Evolutionary conservation across 1,284 basidiomycete species (phyloP), one percentile per base, ranked within the genome.

Genomic region (Agroathelia rolfsii): DNA sequence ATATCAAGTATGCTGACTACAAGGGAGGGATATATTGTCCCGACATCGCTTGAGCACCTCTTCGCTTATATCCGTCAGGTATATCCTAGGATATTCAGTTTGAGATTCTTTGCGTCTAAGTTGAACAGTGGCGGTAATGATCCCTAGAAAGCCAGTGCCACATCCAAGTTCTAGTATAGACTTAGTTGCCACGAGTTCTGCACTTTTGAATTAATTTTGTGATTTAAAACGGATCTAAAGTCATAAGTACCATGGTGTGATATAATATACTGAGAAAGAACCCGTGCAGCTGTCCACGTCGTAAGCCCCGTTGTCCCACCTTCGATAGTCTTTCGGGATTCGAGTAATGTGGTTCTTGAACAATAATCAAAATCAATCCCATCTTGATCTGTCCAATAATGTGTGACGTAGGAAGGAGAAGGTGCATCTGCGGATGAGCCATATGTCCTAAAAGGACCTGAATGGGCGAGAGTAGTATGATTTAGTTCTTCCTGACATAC

Each of bases 281-380:
- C 56, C 27, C 78, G 66, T 44, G 79, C 77, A 2, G 82, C 79
- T 16, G 65, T 59, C 83, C 83, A 86, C 2, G 82, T 86, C 34
- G 76, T 64, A 26, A 85, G 52, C 4, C 83, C 83, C 1, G 82
- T 86, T 0, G 81, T 85, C 2, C 83, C 82, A 27, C 60, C 60
- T 50, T 85, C 79, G 18, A 84, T 74, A 1, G 64, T 72, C 1
- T 70, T 76, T 3, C 75, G 69, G 2, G 83, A 81, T 52, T 86
- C 82, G 8, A 77, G 56, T 3, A 86, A 52, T 1, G 81, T 83
- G 11, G 64, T 56, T 6, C 52, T 64, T 19, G 62, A 54, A 38
- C 60, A 62, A 10, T 42, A 13, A 3, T 36, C 32, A 3, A 53
- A 24, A 32, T 55, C 44, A 6, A 54, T 36, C 2, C 19, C 9